A percentile compares a stretch with the other conserved stretches of the same genome.
These are phyloP conservation scores for Lyophyllum atratum DNA, from an alignment of 768 basidiomycete genomes.

Conservation along the genomic window DNA sequence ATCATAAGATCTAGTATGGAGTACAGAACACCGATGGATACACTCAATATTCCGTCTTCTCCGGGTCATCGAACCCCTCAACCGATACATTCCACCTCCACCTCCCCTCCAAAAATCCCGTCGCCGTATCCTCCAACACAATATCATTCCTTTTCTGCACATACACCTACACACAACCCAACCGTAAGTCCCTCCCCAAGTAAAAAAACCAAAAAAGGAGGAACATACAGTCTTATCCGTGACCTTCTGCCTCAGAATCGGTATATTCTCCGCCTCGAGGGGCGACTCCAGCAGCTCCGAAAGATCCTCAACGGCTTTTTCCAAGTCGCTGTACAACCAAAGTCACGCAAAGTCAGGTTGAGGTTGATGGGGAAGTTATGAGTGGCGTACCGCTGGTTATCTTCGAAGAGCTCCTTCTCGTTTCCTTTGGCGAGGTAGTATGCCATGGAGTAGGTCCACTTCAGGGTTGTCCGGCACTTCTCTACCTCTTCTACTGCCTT, in stretches of 20 bases:
- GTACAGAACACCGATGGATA: too few species aligned
- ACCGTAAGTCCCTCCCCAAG: too few species aligned
- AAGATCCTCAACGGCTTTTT: conserved; percentile 92
- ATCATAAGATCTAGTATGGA: too few species aligned
- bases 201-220: too few species aligned
- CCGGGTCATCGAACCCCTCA: conserved; percentile 68
- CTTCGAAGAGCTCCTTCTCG: conserved; percentile 93
- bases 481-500: conserved; percentile 93
- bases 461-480: conserved; percentile 91
- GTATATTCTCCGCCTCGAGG: conserved; percentile 83
- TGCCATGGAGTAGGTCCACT: conserved; percentile 99
- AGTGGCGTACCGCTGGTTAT: conserved; percentile 80
- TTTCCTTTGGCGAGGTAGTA: conserved; percentile 92
- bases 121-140: conserved; percentile 91
- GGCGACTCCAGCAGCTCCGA: conserved; percentile 93
- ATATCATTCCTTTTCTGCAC: conserved; percentile 98
- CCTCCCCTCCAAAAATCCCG: conserved; percentile 82
- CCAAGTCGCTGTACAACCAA: conserved; percentile 82
- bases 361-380: background rate
- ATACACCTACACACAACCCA: conserved; percentile 73
- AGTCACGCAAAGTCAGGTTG: background rate
- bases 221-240: conserved; percentile 88
- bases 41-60: conserved; percentile 21
- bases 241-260: conserved; percentile 83
- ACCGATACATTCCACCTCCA: conserved; percentile 81